Evolutionary conservation across 148 eudicot species (phyloP).

Genomic region (Fallopia convolvulus): DNA sequence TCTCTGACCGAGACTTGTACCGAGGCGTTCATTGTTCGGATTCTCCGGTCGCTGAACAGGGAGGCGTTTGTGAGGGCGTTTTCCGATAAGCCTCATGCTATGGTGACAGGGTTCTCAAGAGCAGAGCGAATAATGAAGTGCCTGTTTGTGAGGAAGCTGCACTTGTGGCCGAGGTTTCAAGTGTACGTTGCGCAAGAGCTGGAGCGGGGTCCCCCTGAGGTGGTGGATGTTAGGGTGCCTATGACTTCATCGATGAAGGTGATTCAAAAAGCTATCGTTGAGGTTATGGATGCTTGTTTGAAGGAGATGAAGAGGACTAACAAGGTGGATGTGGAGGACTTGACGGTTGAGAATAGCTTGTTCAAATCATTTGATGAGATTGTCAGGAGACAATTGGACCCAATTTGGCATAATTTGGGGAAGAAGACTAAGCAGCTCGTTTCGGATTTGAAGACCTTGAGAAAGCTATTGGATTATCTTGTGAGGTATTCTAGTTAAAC

Average conservation of each 20-base stretch:
- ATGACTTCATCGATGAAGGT: slow-evolving; percentile 72
- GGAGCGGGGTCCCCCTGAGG: slow-evolving; percentile 84
- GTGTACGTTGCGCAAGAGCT: slow-evolving; percentile 81
- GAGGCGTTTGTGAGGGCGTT: slow-evolving; percentile 63
- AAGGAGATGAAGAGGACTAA: slow-evolving; percentile 98
- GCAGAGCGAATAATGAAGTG: slow-evolving; percentile 76
- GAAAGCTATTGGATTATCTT: slow-evolving; percentile 93
- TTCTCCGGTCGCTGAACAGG: slow-evolving; percentile 46
- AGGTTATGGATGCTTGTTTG: slow-evolving; percentile 96
- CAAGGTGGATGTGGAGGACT: slow-evolving; percentile 97
- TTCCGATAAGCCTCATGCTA: slow-evolving; percentile 69
- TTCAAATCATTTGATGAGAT: slow-evolving; percentile 99
- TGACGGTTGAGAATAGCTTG: slow-evolving; percentile 91
- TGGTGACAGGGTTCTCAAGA: slow-evolving; percentile 88
- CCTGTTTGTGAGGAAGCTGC: slow-evolving; percentile 60
- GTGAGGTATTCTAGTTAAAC: slow-evolving; percentile 45
- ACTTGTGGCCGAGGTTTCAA: slow-evolving; percentile 91
- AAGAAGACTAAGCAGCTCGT: slow-evolving; percentile 97
- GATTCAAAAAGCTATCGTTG: slow-evolving; percentile 89
- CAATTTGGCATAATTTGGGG: slow-evolving; percentile 96
- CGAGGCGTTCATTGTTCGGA: slow-evolving; percentile 79
- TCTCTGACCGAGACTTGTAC: slow-evolving; percentile 65
- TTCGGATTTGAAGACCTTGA: slow-evolving; percentile 87
- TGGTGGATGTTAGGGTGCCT: slow-evolving; percentile 80
- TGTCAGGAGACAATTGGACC: slow-evolving; percentile 87